Conservation (phyloP, 148 eudicot genomes). For the Vaccinium macrocarpon region DNA sequence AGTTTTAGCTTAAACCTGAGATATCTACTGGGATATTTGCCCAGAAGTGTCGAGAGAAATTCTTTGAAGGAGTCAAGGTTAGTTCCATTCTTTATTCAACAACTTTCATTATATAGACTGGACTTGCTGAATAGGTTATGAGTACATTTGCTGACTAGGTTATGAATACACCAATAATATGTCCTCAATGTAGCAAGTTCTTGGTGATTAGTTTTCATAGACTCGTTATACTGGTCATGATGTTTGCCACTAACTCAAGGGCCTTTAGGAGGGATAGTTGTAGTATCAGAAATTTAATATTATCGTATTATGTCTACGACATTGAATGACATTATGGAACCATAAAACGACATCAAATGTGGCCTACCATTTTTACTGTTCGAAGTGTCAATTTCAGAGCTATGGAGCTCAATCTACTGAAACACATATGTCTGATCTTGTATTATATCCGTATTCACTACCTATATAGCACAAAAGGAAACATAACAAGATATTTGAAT, state of each 20-base stretch:
- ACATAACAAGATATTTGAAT: neutral
- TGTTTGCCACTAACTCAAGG: neutral
- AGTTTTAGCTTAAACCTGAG: slow-evolving; percentile 38
- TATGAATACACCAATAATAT: neutral
- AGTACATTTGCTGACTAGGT: neutral
- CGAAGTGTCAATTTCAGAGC: neutral
- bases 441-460: neutral
- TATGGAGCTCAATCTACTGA: neutral
- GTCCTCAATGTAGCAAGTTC: neutral
- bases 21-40: slow-evolving; percentile 36
- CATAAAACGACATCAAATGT: neutral
- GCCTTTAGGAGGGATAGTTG: neutral
- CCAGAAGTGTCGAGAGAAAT: slow-evolving; percentile 26
- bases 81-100: slow-evolving; percentile 4
- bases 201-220: neutral
- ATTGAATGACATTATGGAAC: neutral
- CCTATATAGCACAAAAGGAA: neutral
- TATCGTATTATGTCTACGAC: neutral
- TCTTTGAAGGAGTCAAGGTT: slow-evolving; percentile 47
- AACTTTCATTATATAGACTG: neutral
- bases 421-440: neutral
- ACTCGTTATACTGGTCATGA: neutral
- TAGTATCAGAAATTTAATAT: neutral
- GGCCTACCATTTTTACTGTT: neutral
- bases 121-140: neutral